phyloP scores from a whole-genome alignment of 179 eudicot genomes.

The Camellia oleifera region DNA sequence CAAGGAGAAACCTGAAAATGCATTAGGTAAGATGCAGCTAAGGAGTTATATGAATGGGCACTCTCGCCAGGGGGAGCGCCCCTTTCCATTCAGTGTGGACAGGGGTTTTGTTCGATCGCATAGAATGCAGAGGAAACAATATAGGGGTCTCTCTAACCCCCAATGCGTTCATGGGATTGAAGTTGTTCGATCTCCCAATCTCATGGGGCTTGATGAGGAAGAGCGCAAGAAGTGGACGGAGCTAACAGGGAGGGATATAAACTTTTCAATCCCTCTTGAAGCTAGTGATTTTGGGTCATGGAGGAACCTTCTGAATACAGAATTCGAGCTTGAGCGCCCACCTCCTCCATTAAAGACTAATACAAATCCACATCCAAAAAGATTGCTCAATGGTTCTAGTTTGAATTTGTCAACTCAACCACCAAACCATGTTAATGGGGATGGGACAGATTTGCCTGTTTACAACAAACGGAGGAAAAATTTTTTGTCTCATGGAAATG shows the following conservation, averaged over 20 bases:
- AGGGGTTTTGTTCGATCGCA: constrained; percentile 83
- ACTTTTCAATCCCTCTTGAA: constrained; percentile 55
- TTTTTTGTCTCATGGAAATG: constrained; percentile 28
- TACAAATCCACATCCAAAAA: constrained; percentile 31
- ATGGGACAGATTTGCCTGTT: constrained; percentile 40
- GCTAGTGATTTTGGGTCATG: constrained; percentile 77
- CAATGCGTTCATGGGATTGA: constrained; percentile 92
- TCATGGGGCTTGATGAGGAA: constrained; percentile 49
- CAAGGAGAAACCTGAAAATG: constrained; percentile 67
- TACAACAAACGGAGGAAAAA: constrained; percentile 55
- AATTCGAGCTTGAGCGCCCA: constrained; percentile 61
- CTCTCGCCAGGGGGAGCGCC: constrained; percentile 76
- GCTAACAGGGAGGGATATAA: constrained; percentile 67
- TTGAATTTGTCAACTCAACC: constrained; percentile 42
- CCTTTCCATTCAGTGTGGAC: constrained; percentile 76
- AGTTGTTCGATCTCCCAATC: constrained; percentile 57
- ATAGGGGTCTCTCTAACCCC: constrained; percentile 84
- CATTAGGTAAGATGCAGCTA: constrained; percentile 69
- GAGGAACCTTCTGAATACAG: constrained; percentile 77
- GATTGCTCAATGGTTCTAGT: constrained; percentile 41
- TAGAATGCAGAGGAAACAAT: constrained; percentile 90
- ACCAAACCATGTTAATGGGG: constrained; percentile 31
- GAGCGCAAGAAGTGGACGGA: constrained; percentile 77
- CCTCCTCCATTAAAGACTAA: constrained; percentile 33
- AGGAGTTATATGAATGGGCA: constrained; percentile 91